Base-by-base conservation (phyloP, 2,329 filamentous ascomycete species). In the Aspergillus cejpii region DNA sequence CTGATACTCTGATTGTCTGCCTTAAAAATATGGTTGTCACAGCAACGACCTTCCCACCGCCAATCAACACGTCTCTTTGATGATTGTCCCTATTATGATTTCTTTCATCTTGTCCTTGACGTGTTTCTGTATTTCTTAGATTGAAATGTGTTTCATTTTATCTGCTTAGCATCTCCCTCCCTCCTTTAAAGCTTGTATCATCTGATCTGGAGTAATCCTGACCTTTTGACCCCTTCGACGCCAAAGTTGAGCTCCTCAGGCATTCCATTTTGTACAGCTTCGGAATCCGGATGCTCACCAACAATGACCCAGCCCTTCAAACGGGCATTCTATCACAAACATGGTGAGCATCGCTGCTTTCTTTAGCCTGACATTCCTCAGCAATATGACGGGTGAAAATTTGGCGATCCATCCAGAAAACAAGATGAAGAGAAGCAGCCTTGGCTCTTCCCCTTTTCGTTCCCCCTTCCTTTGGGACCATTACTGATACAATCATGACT, bases 1-100 rank as follows among this genome's bases (percentile, higher is more conserved):
- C 8, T 34, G 8, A 8, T 24, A 5, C 5, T 24, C 23, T 24
- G 31, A 11, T 28, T 14, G 27, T 24, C 14, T 33, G 23, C 38
- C 12, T n/a, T 19, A 37, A 27, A 24, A 40, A 19, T 12, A 10
- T 34, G 20, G 55, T 58, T 58, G 54, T 51, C 55, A 51, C 53
- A 49, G 55, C 55, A 56, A 56, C 54, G 41, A 28, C 14, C 39
- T 34, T 34, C 31, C 23, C n/a, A 36, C 14, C 28, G n/a, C 26
- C 24, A 26, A 39, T 15, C 43, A 45, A 40, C 29, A 41, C 39
- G 27, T 20, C 10, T 4, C 8, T 34, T 17, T 2, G 31, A 8
- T 20, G 17, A 34, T 3, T 17, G 23, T 24, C 23, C 23, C 15
- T 3, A 34, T 34, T 10, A 34, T 34, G 15, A 17, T 34, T 19